Percentiles rank a stretch among this genome's conserved stretches.
phyloP scores from a whole-genome alignment of 2,329 filamentous ascomycete species.

The Trichoderma guizhouense region DNA sequence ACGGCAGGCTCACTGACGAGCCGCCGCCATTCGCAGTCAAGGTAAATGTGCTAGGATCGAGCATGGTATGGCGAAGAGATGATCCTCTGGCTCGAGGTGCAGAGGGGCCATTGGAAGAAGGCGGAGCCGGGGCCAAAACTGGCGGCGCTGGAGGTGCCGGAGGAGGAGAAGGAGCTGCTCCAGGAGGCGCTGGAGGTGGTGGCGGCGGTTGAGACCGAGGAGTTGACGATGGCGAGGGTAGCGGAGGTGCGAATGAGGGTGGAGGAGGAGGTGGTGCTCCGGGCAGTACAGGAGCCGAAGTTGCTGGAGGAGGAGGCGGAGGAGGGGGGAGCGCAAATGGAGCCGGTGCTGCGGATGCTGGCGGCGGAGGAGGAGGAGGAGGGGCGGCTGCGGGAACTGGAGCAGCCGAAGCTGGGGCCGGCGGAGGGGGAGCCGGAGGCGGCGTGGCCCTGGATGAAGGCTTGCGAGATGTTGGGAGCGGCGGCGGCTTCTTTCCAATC shows the following conservation, averaged over 20 bases:
- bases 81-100: constrained; percentile 40
- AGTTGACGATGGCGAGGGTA: constrained; percentile 30
- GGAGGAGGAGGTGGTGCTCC: constrained; percentile 40
- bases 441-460: constrained; percentile 42
- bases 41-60: constrained; percentile 76
- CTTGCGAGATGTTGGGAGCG: constrained; percentile 58
- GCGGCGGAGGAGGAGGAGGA: constrained; percentile 37
- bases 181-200: constrained; percentile 29
- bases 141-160: constrained; percentile 14
- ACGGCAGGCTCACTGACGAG: constrained; percentile 47
- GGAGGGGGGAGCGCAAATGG: constrained; percentile 32
- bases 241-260: constrained; percentile 33
- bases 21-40: constrained; percentile 60
- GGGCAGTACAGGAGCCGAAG: constrained; percentile 25
- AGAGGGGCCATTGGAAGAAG: constrained; percentile 28
- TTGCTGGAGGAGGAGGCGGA: constrained; percentile 26
- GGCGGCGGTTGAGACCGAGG: constrained; percentile 23
- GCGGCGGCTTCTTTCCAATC: constrained; percentile 71
- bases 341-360: constrained; percentile 39
- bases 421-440: constrained; percentile 33
- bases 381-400: constrained; percentile 45
- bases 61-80: constrained; percentile 56
- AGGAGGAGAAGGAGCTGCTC: constrained; percentile 35
- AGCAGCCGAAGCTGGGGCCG: constrained; percentile 44
- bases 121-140: constrained; percentile 22